Base-by-base conservation (phyloP, 306 rosid genomes). In the Fragaria vesca region DNA sequence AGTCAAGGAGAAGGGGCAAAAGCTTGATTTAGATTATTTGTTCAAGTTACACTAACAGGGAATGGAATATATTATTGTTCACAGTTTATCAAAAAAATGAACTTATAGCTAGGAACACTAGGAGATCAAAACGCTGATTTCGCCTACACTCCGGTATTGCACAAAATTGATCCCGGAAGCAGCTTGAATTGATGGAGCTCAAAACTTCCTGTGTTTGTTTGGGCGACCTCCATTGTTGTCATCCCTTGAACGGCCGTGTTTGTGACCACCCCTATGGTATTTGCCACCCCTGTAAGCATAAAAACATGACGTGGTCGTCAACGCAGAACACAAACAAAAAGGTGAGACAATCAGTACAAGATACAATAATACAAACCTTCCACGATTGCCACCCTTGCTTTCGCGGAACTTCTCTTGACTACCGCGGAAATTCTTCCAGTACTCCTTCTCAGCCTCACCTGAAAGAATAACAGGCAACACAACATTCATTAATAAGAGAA, bases 381-480 rank as follows among this genome's bases (percentile, higher is more conserved):
- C 97, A 1, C 78, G 58, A 1, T 61, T 83, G 77, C 83, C 66
- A 28, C 85, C 76, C 85, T 82, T 90, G 66, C 46, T 76, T 10
- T 82, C 91, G 5, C 87, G 82, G 80, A 18, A 84, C 63, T 76
- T 90, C 18, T 85, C 97, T 80, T 89, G 97, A 79, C 71, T 85
- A 51, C 88, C 87, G 5, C 96, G 94, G 83, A 91, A 90, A 5
- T 76, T 81, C 71, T 73, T 77, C 98, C 98, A 93, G 83, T 93
- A 93, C 80, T 90, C 96, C 79, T 68, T 93, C 80, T 93, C 98
- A 8, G 90, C 93, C 74, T 91, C 96, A 54, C 98, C 98, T 93
- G 81, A 55, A 40, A 80, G 74, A 84, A 83, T 20, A 51, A 11
- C 24, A 82, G 66, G 66, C 36, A 32, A 40, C 4, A 51, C 17